A percentile compares a stretch with the other conserved stretches of the same genome.
phyloP scores from a whole-genome alignment of 2,329 filamentous ascomycete genomes.

The Coniochaeta hoffmannii region DNA sequence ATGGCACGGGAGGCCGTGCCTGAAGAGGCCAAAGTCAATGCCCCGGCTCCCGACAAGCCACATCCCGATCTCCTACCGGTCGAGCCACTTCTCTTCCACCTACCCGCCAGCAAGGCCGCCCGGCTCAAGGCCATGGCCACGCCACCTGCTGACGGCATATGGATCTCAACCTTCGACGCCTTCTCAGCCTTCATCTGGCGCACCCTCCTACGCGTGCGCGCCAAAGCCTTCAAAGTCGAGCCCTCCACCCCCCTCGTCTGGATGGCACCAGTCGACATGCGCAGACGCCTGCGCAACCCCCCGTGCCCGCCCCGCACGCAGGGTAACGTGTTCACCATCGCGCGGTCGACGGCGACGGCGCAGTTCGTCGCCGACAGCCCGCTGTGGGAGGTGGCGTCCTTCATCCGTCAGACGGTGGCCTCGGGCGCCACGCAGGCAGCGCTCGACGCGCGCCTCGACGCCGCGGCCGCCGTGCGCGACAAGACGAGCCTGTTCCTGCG shows the following conservation, averaged over 20 bases:
- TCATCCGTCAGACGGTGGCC: constrained; percentile 28
- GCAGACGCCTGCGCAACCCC: constrained; percentile 24
- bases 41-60: constrained; percentile 17
- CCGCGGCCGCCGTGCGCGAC: constrained; percentile 26
- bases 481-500: constrained; percentile 25
- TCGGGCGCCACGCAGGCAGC: constrained; percentile 22
- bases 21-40: constrained; percentile 22
- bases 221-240: constrained; percentile 23
- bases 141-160: constrained; percentile 22
- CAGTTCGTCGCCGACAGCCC: constrained; percentile 26
- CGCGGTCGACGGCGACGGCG: constrained; percentile 15
- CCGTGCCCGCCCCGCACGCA: constrained; percentile 24
- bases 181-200: constrained; percentile 34
- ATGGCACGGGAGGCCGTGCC: constrained; percentile 1
- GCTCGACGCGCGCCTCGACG: constrained; percentile 19
- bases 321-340: constrained; percentile 25
- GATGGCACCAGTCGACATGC: constrained; percentile 32
- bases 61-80: constrained; percentile 20
- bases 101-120: constrained; percentile 33
- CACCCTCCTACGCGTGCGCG: constrained; percentile 25
- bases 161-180: constrained; percentile 40
- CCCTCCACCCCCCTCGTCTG: constrained; percentile 20
- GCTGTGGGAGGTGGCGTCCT: constrained; percentile 24
- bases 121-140: constrained; percentile 28
- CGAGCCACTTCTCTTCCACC: constrained; percentile 29